phyloP scores from a whole-genome alignment of 2,329 filamentous ascomycete species.

The Pochonia chlamydosporia region DNA sequence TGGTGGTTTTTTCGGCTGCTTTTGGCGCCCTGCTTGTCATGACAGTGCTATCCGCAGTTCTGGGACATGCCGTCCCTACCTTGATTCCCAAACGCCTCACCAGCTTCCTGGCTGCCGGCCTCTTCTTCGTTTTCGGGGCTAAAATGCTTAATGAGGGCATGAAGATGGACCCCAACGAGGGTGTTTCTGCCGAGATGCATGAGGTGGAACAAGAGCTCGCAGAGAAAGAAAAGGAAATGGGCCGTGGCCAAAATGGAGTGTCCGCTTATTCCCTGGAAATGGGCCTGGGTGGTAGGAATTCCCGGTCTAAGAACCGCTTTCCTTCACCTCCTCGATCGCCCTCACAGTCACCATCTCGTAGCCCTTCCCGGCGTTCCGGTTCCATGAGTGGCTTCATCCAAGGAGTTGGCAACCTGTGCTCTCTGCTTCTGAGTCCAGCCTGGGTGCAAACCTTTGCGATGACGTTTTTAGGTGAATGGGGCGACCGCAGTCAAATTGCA shows the following conservation, averaged over 20 bases:
- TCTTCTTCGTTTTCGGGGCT: conserved; percentile 87
- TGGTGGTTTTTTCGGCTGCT: conserved; percentile 93
- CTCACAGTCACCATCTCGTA: conserved; percentile 66
- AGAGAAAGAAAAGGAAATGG: conserved; percentile 80
- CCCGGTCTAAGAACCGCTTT: conserved; percentile 68
- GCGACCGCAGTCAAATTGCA: conserved; percentile 93
- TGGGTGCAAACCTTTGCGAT: conserved; percentile 99
- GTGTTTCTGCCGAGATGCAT: conserved; percentile 94
- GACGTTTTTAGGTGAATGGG: conserved; percentile 98
- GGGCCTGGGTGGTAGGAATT: conserved; percentile 64
- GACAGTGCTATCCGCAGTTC: conserved; percentile 87
- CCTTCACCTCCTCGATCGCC: conserved; percentile 76
- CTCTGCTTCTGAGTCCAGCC: conserved; percentile 82
- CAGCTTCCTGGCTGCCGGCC: conserved; percentile 72
- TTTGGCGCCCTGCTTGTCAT: conserved; percentile 86
- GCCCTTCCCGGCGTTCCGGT: conserved; percentile 41
- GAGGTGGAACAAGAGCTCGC: conserved; percentile 92
- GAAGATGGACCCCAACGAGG: conserved; percentile 82
- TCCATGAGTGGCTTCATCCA: conserved; percentile 37
- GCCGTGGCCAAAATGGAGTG: conserved; percentile 45
- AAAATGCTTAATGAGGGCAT: conserved; percentile 82
- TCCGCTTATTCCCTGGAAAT: conserved; percentile 74
- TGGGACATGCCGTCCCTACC: conserved; percentile 87
- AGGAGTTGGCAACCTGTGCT: conserved; percentile 80
- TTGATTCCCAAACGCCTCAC: conserved; percentile 88